phyloP scores from a whole-genome alignment of 2,329 filamentous ascomycete species.

The Cordyceps javanica region DNA sequence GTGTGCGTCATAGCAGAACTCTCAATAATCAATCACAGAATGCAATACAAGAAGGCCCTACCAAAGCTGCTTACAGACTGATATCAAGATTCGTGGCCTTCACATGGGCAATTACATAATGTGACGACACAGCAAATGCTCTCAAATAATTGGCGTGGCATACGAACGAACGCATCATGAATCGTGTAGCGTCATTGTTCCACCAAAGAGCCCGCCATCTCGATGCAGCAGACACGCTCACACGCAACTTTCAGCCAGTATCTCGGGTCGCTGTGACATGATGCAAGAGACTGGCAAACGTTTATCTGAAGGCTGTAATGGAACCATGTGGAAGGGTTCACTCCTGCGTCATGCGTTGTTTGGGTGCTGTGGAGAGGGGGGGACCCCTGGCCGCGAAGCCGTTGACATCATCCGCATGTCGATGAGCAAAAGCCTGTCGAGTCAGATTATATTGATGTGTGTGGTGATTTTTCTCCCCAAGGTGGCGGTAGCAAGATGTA shows the following conservation, averaged over 20 bases:
- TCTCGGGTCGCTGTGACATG: background rate
- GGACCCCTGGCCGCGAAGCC: background rate
- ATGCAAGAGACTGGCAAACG: background rate
- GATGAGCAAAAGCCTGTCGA: background rate
- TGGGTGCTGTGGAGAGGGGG: background rate
- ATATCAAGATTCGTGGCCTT: too few species aligned
- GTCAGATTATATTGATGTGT: background rate
- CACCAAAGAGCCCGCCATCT: background rate
- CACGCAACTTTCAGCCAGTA: too few species aligned
- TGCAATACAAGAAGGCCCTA: too few species aligned
- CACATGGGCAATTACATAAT: too few species aligned
- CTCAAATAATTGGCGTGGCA: too few species aligned
- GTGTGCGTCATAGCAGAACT: too few species aligned
- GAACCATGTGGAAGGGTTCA: background rate
- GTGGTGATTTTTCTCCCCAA: background rate
- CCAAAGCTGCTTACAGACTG: too few species aligned
- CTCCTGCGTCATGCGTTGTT: background rate
- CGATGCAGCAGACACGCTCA: background rate
- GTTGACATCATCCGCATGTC: conserved; percentile 10
- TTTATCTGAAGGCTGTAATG: background rate
- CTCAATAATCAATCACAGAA: too few species aligned
- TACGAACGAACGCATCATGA: too few species aligned
- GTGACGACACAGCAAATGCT: too few species aligned
- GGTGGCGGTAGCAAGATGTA: background rate
- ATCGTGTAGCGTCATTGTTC: background rate